A percentile compares a stretch with the other conserved stretches of the same genome.
Evolutionary conservation across 345 rosid species (phyloP).

Genomic region (Populus alba): DNA sequence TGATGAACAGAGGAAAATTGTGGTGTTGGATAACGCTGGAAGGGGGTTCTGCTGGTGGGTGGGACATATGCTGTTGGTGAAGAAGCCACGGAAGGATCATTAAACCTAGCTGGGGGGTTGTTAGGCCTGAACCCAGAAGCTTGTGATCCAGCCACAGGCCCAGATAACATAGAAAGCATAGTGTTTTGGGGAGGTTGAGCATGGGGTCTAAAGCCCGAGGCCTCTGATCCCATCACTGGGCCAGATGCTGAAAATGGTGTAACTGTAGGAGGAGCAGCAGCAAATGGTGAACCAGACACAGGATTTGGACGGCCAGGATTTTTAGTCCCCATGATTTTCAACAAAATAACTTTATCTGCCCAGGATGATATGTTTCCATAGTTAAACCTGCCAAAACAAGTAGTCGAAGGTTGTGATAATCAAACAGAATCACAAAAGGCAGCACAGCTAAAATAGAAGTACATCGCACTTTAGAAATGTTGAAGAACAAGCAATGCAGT

Average conservation of each 20-base stretch:
- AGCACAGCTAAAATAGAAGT: not conserved
- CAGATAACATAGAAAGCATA: constrained; percentile 42
- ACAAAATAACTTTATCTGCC: constrained; percentile 2
- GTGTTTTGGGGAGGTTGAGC: constrained; percentile 43
- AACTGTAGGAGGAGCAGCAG: constrained; percentile 49
- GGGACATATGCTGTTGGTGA: constrained; percentile 48
- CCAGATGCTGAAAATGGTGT: constrained; percentile 59
- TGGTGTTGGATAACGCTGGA: constrained; percentile 55
- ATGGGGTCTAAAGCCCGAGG: constrained; percentile 46
- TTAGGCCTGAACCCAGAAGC: constrained; percentile 48
- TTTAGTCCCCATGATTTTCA: constrained; percentile 59
- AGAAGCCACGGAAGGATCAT: constrained; percentile 44
- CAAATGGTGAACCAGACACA: constrained; percentile 50
- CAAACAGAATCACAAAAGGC: not conserved
- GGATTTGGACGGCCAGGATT: constrained; percentile 63
- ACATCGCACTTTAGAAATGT: not conserved
- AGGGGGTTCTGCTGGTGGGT: constrained; percentile 46
- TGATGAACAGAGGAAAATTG: constrained; percentile 46
- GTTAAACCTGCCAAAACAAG: constrained; percentile 39
- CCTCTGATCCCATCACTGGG: constrained; percentile 45
- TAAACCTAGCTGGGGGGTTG: constrained; percentile 30
- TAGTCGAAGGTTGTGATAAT: not conserved
- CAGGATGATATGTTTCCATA: constrained; percentile 30
- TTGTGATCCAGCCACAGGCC: constrained; percentile 40
- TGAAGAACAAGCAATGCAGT: not conserved